phyloP scores from a whole-genome alignment of 352 stramenopile species.

The Pythium guiyangense region DNA sequence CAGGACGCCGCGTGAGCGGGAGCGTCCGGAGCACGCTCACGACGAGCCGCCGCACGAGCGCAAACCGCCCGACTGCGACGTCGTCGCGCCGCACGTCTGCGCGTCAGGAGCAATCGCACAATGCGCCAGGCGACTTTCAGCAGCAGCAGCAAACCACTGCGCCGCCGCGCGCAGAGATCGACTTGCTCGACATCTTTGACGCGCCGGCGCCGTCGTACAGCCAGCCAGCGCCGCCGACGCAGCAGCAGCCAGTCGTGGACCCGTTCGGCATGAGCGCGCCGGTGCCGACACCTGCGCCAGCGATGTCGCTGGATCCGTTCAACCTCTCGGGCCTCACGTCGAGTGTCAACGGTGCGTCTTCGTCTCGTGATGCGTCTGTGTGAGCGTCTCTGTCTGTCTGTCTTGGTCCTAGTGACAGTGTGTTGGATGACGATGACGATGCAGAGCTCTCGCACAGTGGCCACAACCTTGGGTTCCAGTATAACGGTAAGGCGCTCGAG shows the following conservation, averaged over 20 bases:
- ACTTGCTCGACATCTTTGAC: conserved; percentile 86
- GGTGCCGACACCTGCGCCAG: conserved; percentile 15
- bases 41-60: conserved; percentile 28
- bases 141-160: conserved; percentile 21
- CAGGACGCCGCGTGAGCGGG: conserved; percentile 32
- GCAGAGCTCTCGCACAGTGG: conserved; percentile 31
- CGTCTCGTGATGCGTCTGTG: neutral
- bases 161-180: conserved; percentile 58
- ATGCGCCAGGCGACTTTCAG: conserved; percentile 14
- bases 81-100: conserved; percentile 24
- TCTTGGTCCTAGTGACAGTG: neutral
- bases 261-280: conserved; percentile 61
- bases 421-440: neutral
- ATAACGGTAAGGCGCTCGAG: conserved; percentile 74
- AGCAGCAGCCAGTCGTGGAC: conserved; percentile 31
- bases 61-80: conserved; percentile 13
- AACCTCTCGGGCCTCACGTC: conserved; percentile 64
- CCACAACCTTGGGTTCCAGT: conserved; percentile 54
- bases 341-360: conserved; percentile 60
- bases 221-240: conserved; percentile 14
- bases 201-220: conserved; percentile 28
- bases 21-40: conserved; percentile 15
- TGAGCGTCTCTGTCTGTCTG: neutral
- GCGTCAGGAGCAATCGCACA: conserved; percentile 37
- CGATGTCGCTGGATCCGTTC: conserved; percentile 59